These are phyloP conservation scores for Monascus ruber DNA, from an alignment of 2,329 filamentous ascomycete species.

Conservation along the genomic window DNA sequence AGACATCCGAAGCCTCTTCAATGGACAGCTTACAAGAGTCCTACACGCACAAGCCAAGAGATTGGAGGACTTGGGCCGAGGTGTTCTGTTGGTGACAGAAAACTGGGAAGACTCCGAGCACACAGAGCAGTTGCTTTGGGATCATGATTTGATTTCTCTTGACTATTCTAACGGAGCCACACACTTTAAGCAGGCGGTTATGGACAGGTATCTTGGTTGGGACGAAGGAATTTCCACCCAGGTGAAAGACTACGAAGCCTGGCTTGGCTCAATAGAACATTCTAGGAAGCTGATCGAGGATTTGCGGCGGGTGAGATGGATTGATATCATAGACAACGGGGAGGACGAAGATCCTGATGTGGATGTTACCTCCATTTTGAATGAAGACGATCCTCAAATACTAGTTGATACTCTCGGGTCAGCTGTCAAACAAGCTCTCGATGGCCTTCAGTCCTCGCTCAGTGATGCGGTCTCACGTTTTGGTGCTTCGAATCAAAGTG, in stretches of 20 bases:
- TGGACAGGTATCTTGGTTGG: slow-evolving; percentile 60
- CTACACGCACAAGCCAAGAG: slow-evolving; percentile 53
- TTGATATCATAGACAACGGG: slow-evolving; percentile 27
- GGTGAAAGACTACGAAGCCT: slow-evolving; percentile 55
- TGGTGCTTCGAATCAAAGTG: slow-evolving; percentile 35
- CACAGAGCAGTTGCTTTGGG: slow-evolving; percentile 54
- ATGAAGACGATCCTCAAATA: slow-evolving; percentile 57
- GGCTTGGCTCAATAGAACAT: slow-evolving; percentile 60
- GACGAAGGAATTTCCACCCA: slow-evolving; percentile 54
- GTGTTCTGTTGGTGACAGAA: slow-evolving; percentile 51
- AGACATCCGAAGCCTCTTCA: slow-evolving; percentile 56
- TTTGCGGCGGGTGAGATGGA: slow-evolving; percentile 24
- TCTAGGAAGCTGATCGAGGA: slow-evolving; percentile 21
- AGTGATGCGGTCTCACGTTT: slow-evolving; percentile 38
- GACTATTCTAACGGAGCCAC: slow-evolving; percentile 56
- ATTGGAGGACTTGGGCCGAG: slow-evolving; percentile 53
- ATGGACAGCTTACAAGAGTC: slow-evolving; percentile 53
- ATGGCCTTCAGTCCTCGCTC: slow-evolving; percentile 37
- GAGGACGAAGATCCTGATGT: slow-evolving; percentile 28
- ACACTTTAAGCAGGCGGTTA: slow-evolving; percentile 57
- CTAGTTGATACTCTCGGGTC: slow-evolving; percentile 50
- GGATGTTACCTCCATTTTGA: slow-evolving; percentile 40
- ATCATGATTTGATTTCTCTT: slow-evolving; percentile 49
- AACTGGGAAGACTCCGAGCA: slow-evolving; percentile 48
- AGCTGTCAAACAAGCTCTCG: slow-evolving; percentile 47